Percentiles rank a stretch among this genome's conserved stretches.
Evolutionary conservation across 176 grass and related monocot genomes (phyloP).

Genomic region (Urochloa ruziziensis): DNA sequence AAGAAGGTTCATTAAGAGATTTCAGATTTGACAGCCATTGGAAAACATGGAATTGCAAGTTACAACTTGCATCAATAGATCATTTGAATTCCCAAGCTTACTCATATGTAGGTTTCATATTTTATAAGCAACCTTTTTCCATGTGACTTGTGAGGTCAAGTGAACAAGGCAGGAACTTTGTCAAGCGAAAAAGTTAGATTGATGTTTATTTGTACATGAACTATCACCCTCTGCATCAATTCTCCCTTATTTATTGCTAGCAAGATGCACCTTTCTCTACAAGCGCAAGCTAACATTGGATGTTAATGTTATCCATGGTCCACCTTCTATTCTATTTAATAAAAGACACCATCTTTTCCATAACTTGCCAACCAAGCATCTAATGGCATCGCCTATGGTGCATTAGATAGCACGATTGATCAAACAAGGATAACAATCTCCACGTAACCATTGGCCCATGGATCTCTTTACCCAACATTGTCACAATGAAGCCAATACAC

Average conservation of each 20-base stretch:
- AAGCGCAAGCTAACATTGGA: constrained; percentile 11
- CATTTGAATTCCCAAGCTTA: not conserved
- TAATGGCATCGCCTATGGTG: constrained; percentile 3
- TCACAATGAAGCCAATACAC: constrained; percentile 33
- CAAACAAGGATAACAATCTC: constrained; percentile 21
- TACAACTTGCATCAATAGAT: not conserved
- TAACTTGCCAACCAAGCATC: constrained; percentile 28
- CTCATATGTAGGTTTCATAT: constrained; percentile 1
- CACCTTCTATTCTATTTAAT: constrained; percentile 28
- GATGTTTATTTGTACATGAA: constrained; percentile 31
- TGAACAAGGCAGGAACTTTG: not conserved
- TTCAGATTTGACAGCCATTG: not conserved
- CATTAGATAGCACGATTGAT: constrained; percentile 11
- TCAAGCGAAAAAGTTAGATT: constrained; percentile 12
- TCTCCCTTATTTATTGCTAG: constrained; percentile 6
- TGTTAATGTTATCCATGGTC: constrained; percentile 20
- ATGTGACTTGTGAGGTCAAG: constrained; percentile 37
- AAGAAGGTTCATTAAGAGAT: not conserved
- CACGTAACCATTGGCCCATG: not conserved
- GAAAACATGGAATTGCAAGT: not conserved
- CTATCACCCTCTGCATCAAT: constrained; percentile 31
- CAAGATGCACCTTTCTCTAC: not conserved
- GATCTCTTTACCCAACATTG: constrained; percentile 21
- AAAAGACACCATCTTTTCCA: not conserved
- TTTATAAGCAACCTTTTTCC: constrained; percentile 17